These are phyloP conservation scores for Torulaspora gathmanii DNA, from an alignment of 805 yeast genomes.

Conservation along the genomic window DNA sequence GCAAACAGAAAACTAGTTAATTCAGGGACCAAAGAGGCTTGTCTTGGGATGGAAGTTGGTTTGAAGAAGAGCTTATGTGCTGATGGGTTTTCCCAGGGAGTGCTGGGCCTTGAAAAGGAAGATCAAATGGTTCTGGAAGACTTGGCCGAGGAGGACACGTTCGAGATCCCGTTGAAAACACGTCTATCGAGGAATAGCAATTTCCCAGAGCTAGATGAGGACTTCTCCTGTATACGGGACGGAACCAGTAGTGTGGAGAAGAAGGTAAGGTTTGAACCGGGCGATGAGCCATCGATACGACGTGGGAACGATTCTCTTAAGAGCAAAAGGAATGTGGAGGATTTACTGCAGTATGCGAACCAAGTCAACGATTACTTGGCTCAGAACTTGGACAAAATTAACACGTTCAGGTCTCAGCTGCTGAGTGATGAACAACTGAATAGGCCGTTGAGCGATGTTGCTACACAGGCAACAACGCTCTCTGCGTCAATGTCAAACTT, in stretches of 20 bases:
- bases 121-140: constrained; percentile 13
- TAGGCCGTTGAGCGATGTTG: constrained; percentile 17
- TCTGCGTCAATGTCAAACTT: constrained; percentile 32
- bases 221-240: constrained; percentile 1
- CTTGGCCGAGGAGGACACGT: constrained; percentile 19
- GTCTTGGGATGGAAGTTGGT: constrained; percentile 1
- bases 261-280: constrained; percentile 21
- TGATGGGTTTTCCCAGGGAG: constrained; percentile 7
- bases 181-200: constrained; percentile 17
- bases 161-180: constrained; percentile 29
- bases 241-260: constrained; percentile 9
- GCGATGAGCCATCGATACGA: constrained; percentile 5
- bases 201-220: constrained; percentile 19
- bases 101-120: constrained; percentile 16
- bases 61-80: constrained; percentile 2
- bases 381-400: constrained; percentile 26
- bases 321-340: constrained; percentile 24
- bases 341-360: constrained; percentile 29
- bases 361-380: constrained; percentile 27
- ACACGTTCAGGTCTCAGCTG: constrained; percentile 22
- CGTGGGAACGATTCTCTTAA: constrained; percentile 2
- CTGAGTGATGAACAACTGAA: constrained; percentile 8
- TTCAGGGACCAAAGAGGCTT: background rate
- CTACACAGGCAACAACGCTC: constrained; percentile 18
- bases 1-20: background rate